Percentiles rank a stretch among this genome's conserved stretches.
These are phyloP conservation scores for Capronia americana DNA, from an alignment of 2,329 filamentous ascomycete genomes.

Conservation along the genomic window DNA sequence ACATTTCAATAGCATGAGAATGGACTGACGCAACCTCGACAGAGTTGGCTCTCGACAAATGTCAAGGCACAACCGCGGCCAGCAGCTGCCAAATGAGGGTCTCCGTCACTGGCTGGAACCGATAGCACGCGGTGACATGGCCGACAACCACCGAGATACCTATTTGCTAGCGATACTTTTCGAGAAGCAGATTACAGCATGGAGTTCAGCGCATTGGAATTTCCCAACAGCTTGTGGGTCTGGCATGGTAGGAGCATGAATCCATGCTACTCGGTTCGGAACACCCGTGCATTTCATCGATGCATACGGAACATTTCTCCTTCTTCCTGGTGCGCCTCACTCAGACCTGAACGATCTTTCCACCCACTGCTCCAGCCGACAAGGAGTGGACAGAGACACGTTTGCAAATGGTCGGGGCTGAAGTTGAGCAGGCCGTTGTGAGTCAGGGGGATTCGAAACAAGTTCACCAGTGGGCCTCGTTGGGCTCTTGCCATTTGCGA, in stretches of 20 bases:
- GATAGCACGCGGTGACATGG: constrained; percentile 10
- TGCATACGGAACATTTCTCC: neutral
- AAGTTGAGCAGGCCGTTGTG: neutral
- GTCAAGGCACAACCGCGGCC: constrained; percentile 65
- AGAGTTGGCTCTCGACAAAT: constrained; percentile 82
- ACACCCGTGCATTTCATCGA: neutral
- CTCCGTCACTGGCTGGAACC: neutral
- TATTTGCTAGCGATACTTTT: constrained; percentile 28
- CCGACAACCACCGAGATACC: constrained; percentile 26
- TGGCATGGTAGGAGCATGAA: neutral
- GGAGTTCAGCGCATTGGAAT: constrained; percentile 24
- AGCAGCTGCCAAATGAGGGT: constrained; percentile 30
- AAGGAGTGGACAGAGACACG: neutral
- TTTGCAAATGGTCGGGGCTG: neutral
- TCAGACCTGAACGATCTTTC: neutral
- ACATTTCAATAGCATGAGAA: constrained; percentile 26
- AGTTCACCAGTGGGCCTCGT: neutral
- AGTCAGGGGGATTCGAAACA: constrained; percentile 10
- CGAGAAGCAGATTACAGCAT: constrained; percentile 16
- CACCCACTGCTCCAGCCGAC: neutral
- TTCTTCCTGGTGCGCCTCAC: neutral
- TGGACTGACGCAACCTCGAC: constrained; percentile 26
- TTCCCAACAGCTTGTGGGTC: constrained; percentile 8
- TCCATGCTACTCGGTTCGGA: constrained; percentile 2
- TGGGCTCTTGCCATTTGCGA: constrained; percentile 5